phyloP scores from a whole-genome alignment of 345 rosid genomes.

The Hibiscus syriacus region DNA sequence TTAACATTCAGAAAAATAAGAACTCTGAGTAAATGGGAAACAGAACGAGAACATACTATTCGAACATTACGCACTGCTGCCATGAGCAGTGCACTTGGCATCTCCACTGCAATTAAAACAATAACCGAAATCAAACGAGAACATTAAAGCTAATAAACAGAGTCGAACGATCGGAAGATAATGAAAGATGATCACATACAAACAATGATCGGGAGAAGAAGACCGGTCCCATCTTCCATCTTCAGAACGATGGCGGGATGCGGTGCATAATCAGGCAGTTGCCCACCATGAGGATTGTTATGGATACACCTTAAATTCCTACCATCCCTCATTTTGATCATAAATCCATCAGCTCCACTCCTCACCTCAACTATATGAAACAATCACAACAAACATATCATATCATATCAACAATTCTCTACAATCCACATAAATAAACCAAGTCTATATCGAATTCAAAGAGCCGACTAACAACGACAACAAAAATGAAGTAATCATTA shows the following conservation, averaged over 20 bases:
- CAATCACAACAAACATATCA: neutral
- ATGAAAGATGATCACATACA: slow-evolving; percentile 43
- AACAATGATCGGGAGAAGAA: slow-evolving; percentile 88
- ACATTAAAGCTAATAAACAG: neutral
- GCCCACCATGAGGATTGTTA: slow-evolving; percentile 85
- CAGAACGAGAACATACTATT: slow-evolving; percentile 46
- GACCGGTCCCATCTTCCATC: slow-evolving; percentile 99
- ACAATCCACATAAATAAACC: neutral
- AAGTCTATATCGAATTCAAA: neutral
- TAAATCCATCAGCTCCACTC: slow-evolving; percentile 83
- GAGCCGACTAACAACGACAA: neutral
- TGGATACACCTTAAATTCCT: slow-evolving; percentile 74
- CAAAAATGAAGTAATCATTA: neutral
- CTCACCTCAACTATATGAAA: slow-evolving; percentile 68
- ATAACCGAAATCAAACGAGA: slow-evolving; percentile 5
- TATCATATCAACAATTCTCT: neutral
- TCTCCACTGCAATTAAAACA: slow-evolving; percentile 75
- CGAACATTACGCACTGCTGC: slow-evolving; percentile 87
- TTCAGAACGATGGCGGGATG: slow-evolving; percentile 94
- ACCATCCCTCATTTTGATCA: slow-evolving; percentile 95
- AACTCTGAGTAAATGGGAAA: neutral
- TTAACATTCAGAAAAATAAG: neutral
- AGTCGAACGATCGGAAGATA: neutral
- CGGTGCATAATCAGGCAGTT: slow-evolving; percentile 72
- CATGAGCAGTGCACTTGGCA: slow-evolving; percentile 93